phyloP scores from a whole-genome alignment of 768 basidiomycete genomes.

The Mycena chlorophos region DNA sequence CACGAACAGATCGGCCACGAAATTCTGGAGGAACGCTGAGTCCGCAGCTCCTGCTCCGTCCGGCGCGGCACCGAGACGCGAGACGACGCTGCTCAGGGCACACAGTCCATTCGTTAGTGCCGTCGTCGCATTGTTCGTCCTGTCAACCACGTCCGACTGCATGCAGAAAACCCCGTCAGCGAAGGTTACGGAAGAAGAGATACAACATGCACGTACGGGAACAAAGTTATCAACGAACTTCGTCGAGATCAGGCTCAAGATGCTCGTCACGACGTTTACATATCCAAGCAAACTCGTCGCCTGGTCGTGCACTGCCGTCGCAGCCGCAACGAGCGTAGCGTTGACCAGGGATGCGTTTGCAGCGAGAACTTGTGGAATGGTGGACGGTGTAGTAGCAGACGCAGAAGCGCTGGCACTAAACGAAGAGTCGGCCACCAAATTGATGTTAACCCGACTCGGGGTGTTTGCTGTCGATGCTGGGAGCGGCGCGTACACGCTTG shows the following conservation, averaged over 20 bases:
- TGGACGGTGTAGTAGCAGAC: background rate
- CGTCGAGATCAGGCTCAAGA: background rate
- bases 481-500: background rate
- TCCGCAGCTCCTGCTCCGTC: background rate
- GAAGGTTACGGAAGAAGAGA: no score
- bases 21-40: background rate
- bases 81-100: background rate
- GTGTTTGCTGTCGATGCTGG: background rate
- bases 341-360: background rate
- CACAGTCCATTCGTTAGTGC: background rate
- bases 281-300: background rate
- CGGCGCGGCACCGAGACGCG: background rate
- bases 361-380: background rate
- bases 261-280: background rate
- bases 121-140: background rate
- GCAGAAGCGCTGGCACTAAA: background rate
- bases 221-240: background rate
- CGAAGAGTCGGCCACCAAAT: background rate
- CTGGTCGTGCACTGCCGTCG: background rate
- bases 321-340: background rate
- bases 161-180: no score
- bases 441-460: background rate
- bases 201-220: no score
- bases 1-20: background rate
- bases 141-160: background rate